These are phyloP conservation scores for Metschnikowia drakensbergensis DNA, from an alignment of 805 yeast genomes.

Conservation along the genomic window DNA sequence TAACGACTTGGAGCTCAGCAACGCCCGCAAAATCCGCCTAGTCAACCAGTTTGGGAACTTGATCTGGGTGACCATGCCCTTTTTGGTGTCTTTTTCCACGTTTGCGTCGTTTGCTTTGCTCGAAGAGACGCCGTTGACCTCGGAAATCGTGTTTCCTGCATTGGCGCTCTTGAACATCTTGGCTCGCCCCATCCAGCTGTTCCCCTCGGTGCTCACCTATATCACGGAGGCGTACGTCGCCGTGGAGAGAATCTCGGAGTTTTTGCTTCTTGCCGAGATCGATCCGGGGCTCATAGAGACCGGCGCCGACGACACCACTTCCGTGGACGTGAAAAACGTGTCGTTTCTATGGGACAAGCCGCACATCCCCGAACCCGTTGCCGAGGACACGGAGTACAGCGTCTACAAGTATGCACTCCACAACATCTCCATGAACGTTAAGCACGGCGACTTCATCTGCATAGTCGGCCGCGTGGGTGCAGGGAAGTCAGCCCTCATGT, in stretches of 20 bases:
- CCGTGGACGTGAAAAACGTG: slow-evolving; percentile 8
- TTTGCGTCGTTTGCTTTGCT: slow-evolving; percentile 51
- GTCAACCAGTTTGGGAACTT: slow-evolving; percentile 43
- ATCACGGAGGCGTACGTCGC: slow-evolving; percentile 60
- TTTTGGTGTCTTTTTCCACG: slow-evolving; percentile 58
- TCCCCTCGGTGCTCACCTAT: slow-evolving; percentile 56
- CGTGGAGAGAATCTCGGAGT: slow-evolving; percentile 48
- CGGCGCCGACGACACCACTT: not conserved
- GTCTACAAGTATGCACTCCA: slow-evolving; percentile 26
- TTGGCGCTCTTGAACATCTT: slow-evolving; percentile 56
- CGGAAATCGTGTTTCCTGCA: slow-evolving; percentile 69
- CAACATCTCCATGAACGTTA: slow-evolving; percentile 7
- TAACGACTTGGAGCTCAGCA: slow-evolving; percentile 20
- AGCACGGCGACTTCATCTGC: slow-evolving; percentile 16
- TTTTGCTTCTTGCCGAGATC: slow-evolving; percentile 31
- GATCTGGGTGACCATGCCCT: slow-evolving; percentile 63
- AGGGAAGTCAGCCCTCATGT: slow-evolving; percentile 16
- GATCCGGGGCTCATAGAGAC: slow-evolving; percentile 13
- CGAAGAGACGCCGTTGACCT: slow-evolving; percentile 50
- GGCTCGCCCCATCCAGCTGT: slow-evolving; percentile 53
- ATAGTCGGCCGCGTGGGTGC: slow-evolving; percentile 18
- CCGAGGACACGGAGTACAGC: slow-evolving; percentile 11
- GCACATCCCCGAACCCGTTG: not conserved
- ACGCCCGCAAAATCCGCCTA: slow-evolving; percentile 21
- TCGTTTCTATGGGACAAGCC: slow-evolving; percentile 17